Evolutionary conservation across 2,329 filamentous ascomycete species (phyloP).

Genomic region (Talaromyces sp.): DNA sequence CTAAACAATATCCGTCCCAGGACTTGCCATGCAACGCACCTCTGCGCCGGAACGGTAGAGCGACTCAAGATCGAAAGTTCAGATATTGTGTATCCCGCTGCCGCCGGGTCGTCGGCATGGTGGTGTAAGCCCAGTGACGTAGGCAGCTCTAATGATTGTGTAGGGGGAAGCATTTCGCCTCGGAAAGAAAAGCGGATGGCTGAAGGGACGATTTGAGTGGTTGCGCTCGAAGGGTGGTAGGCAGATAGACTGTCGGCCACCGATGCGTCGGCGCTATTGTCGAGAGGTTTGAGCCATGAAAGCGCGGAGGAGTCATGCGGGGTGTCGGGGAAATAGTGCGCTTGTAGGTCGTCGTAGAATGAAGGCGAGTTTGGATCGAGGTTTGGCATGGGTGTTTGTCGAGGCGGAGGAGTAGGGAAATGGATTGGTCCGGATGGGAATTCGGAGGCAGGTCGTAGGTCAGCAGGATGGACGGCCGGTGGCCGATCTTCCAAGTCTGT

Average conservation of each 20-base stretch:
- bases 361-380: conserved; percentile 79
- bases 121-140: conserved; percentile 81
- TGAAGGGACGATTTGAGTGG: conserved; percentile 61
- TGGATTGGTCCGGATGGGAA: conserved; percentile 36
- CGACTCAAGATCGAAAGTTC: conserved; percentile 79
- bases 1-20: conserved; percentile 80
- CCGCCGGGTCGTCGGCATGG: conserved; percentile 86
- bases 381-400: conserved; percentile 56
- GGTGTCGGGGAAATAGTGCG: conserved; percentile 89
- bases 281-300: conserved; percentile 81
- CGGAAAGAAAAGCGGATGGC: conserved; percentile 85
- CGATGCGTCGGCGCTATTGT: conserved; percentile 57
- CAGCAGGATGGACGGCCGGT: conserved; percentile 34
- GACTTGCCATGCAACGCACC: conserved; percentile 88
- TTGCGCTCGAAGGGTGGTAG: conserved; percentile 73
- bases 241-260: conserved; percentile 55
- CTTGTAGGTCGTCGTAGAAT: conserved; percentile 79
- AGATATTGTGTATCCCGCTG: conserved; percentile 87
- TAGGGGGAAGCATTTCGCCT: conserved; percentile 74
- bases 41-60: conserved; percentile 77
- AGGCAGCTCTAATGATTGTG: conserved; percentile 68
- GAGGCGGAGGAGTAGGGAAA: conserved; percentile 44
- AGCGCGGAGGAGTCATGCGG: conserved; percentile 79
- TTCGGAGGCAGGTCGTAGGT: conserved; percentile 41
- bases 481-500: conserved; percentile 32